phyloP scores from a whole-genome alignment of 2,329 filamentous ascomycete genomes.

The Penicillium brevicompactum region DNA sequence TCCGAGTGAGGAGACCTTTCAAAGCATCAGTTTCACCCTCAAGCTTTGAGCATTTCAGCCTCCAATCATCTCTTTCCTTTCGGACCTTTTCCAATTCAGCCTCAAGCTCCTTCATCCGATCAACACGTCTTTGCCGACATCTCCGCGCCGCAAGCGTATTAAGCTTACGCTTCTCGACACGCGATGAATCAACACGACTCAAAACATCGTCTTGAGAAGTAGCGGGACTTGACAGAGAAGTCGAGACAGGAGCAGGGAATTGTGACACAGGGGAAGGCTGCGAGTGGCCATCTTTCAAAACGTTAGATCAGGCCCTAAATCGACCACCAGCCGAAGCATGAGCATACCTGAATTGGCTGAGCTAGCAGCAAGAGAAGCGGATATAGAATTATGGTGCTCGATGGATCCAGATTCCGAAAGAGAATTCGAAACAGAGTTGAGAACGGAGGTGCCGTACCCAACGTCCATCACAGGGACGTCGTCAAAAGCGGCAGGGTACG shows the following conservation, averaged over 20 bases:
- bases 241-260: slow-evolving; percentile 14
- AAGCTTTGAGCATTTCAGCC: slow-evolving; percentile 36
- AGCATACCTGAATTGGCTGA: slow-evolving; percentile 23
- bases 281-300: slow-evolving; percentile 19
- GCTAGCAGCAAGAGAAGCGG: slow-evolving; percentile 15
- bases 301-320: slow-evolving; percentile 3
- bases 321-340: neutral
- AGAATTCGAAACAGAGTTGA: slow-evolving; percentile 24
- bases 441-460: slow-evolving; percentile 18
- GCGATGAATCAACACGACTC: slow-evolving; percentile 21
- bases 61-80: slow-evolving; percentile 39
- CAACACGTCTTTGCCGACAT: slow-evolving; percentile 39
- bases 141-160: slow-evolving; percentile 41
- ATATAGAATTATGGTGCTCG: slow-evolving; percentile 10
- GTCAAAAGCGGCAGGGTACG: slow-evolving; percentile 13
- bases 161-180: slow-evolving; percentile 36
- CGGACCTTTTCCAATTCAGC: slow-evolving; percentile 34
- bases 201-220: slow-evolving; percentile 18
- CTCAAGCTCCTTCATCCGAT: slow-evolving; percentile 36
- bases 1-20: slow-evolving; percentile 27
- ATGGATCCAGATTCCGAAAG: slow-evolving; percentile 25
- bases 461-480: slow-evolving; percentile 14
- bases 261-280: slow-evolving; percentile 24
- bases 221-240: slow-evolving; percentile 21
- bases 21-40: slow-evolving; percentile 40